Evolutionary conservation across 345 rosid species (phyloP), one percentile per base, ranked within the genome.

Genomic region (Arabis alpina): DNA sequence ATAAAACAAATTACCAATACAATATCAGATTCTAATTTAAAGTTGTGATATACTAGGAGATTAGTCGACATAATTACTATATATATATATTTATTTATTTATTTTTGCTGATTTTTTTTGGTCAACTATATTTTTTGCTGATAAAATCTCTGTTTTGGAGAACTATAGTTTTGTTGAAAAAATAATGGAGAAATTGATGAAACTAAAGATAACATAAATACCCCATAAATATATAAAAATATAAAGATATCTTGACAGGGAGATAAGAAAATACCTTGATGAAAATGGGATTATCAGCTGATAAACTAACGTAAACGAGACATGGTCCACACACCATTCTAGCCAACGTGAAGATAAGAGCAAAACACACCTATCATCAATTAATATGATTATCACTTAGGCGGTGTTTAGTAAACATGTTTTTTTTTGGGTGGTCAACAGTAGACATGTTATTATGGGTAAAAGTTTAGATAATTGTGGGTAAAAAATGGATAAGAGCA

Each of bases 281-380:
- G 45, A 71, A 72, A 61, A 76, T 48, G 24, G 80, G 80, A 72
- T 76, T 68, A 19, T 66, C 55, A 64, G 73, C 73, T 4, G 73
- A 65, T 10, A 77, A 58, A 61, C 77, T 71, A 2, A 61, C 69
- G 59, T 72, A 72, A 41, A 74, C 72, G 50, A 77, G 77, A 25
- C 54, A 61, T 12, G 80, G 80, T 24, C 80, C 80, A 52, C 68
- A 60, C 66, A 72, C 80, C 6, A 77, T 77, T 36, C 80, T 77
- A 41, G 80, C 80, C 54, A 72, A 2, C 54, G 80, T 72, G 70
- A 77, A 77, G 9, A 77, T 42, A 9, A 71, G 37, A 0, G 80
- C 77, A 72, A 77, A 77, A 65, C 73, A 60, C 12, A 77, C 70
- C 80, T 77, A 66, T 25, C 51, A 61, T 13, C 10, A 36, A 1